phyloP scores from a whole-genome alignment of 106 monocot species.

The Ottelia alismoides region DNA sequence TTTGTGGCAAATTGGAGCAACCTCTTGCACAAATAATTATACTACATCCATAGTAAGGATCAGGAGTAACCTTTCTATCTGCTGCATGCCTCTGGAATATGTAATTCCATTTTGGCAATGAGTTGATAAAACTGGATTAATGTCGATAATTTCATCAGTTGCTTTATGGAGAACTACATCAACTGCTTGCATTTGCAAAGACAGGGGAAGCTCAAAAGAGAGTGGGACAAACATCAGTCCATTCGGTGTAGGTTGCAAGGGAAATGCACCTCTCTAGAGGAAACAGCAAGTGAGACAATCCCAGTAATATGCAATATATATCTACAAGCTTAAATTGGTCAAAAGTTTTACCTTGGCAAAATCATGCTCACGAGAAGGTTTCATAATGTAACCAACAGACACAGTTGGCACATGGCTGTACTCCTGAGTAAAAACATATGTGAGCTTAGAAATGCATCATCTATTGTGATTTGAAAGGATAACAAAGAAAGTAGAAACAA shows the following conservation, averaged over 20 bases:
- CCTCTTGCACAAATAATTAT: too few relatives aligned
- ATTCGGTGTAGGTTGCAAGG: slow-evolving; percentile 52
- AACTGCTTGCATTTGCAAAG: slow-evolving; percentile 54
- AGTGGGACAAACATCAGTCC: slow-evolving; percentile 80
- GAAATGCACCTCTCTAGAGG: slow-evolving; percentile 90
- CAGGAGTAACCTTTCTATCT: slow-evolving; percentile 58
- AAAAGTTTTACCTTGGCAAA: slow-evolving; percentile 63
- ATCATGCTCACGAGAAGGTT: slow-evolving; percentile 86
- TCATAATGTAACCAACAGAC: slow-evolving; percentile 80
- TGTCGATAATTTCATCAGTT: slow-evolving; percentile 81
- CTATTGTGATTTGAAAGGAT: too few relatives aligned
- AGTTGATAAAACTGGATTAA: slow-evolving; percentile 29
- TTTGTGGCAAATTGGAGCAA: too few relatives aligned
- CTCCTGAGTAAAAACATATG: too few relatives aligned
- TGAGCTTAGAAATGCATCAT: too few relatives aligned
- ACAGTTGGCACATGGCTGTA: slow-evolving; percentile 11
- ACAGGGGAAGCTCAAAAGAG: slow-evolving; percentile 57
- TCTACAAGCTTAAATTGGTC: too few relatives aligned
- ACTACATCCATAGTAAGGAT: too few relatives aligned
- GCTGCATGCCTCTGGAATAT: slow-evolving; percentile 64
- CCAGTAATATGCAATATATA: too few relatives aligned
- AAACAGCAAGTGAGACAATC: slow-evolving; percentile 6
- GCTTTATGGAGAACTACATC: slow-evolving; percentile 94
- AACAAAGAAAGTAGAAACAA: too few relatives aligned
- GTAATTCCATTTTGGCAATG: slow-evolving; percentile 48